A percentile compares a stretch with the other conserved stretches of the same genome.
phyloP scores from a whole-genome alignment of 202 grass and related monocot species.

The Schoenoplectus tabernaemontani region DNA sequence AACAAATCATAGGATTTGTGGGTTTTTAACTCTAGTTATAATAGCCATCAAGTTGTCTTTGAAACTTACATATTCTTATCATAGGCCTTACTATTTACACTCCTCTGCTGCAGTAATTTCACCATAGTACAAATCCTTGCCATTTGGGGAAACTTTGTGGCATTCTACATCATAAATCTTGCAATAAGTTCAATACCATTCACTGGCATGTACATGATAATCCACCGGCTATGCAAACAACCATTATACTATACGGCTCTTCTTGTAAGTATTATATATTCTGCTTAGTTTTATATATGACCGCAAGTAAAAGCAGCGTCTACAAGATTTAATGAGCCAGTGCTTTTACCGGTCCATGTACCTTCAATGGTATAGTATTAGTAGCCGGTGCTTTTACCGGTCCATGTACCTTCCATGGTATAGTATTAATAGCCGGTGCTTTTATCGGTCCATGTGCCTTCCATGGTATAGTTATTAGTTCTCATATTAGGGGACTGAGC shows the following conservation, averaged over 20 bases:
- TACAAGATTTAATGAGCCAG: not conserved
- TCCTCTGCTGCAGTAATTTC: slow-evolving; percentile 52
- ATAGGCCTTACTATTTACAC: slow-evolving; percentile 5
- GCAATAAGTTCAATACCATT: slow-evolving; percentile 48
- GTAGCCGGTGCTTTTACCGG: not conserved
- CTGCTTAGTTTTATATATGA: not conserved
- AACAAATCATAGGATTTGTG: not conserved
- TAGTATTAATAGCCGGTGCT: not conserved
- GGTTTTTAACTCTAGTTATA: slow-evolving; percentile 16
- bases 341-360: not conserved
- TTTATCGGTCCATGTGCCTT: not conserved
- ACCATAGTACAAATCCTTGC: slow-evolving; percentile 54
- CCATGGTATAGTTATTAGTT: not conserved
- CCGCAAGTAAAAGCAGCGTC: not conserved
- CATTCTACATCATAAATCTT: slow-evolving; percentile 76
- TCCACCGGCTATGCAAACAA: slow-evolving; percentile 57
- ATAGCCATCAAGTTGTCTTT: not conserved
- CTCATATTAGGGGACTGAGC: not conserved
- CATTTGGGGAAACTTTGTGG: slow-evolving; percentile 81
- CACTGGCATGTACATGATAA: slow-evolving; percentile 67
- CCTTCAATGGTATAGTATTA: not conserved
- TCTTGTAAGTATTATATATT: slow-evolving; percentile 52
- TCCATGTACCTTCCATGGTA: not conserved
- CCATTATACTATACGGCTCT: slow-evolving; percentile 83
- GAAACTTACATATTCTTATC: not conserved